Conservation (phyloP, 768 basidiomycete species). For the Crassisporium funariophilum region DNA sequence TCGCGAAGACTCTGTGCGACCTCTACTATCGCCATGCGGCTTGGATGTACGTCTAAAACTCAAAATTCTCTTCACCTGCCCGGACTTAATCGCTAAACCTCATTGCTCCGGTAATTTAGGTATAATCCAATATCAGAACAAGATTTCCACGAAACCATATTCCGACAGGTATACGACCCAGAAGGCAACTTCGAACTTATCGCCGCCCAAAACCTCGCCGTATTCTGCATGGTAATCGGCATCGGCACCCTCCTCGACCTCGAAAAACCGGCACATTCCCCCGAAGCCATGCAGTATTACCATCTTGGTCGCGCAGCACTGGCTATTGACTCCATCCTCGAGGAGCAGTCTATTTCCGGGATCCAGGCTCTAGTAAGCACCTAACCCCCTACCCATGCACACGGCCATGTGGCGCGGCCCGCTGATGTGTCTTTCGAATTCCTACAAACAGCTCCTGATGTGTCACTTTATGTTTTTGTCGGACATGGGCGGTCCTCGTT, state of each 20-base stretch:
- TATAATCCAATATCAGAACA: slow-evolving; percentile 65
- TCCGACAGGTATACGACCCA: slow-evolving; percentile 53
- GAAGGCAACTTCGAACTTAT: slow-evolving; percentile 40
- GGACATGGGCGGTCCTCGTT: slow-evolving; percentile 59
- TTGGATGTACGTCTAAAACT: slow-evolving; percentile 59
- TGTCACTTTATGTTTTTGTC: slow-evolving; percentile 54
- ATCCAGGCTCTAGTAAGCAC: slow-evolving; percentile 64
- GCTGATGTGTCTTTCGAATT: neutral
- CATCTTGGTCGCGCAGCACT: slow-evolving; percentile 62
- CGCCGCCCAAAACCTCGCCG: slow-evolving; percentile 55
- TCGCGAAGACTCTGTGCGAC: slow-evolving; percentile 44
- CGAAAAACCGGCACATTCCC: slow-evolving; percentile 50
- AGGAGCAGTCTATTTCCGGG: slow-evolving; percentile 61
- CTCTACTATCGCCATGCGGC: slow-evolving; percentile 69
- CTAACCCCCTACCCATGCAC: neutral
- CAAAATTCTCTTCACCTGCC: neutral
- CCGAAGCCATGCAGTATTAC: slow-evolving; percentile 60
- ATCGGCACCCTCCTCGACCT: slow-evolving; percentile 65
- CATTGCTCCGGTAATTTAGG: slow-evolving; percentile 39
- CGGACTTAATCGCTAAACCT: slow-evolving; percentile 2
- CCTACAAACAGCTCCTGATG: slow-evolving; percentile 52
- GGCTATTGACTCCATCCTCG: slow-evolving; percentile 63
- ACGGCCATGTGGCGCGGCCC: neutral
- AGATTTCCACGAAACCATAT: slow-evolving; percentile 56
- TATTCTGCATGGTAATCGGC: slow-evolving; percentile 66